These are phyloP conservation scores for Trypanosoma caninum DNA, from an alignment of 208 protist species.

Conservation along the genomic window DNA sequence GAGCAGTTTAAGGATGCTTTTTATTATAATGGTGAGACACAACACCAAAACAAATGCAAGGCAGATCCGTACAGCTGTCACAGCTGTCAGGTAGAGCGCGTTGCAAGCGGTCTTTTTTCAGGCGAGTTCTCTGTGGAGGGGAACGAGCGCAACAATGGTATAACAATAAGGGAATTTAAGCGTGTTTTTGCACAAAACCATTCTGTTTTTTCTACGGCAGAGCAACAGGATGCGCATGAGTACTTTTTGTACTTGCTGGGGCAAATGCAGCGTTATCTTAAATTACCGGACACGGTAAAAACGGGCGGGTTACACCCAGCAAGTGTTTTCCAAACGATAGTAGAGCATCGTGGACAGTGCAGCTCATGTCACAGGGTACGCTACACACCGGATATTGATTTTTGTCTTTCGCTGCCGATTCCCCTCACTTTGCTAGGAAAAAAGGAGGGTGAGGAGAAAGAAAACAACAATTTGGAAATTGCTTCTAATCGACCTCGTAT, in stretches of 20 bases:
- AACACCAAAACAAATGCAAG: slow-evolving; percentile 50
- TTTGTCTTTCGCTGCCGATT: slow-evolving; percentile 85
- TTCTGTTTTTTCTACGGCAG: slow-evolving; percentile 93
- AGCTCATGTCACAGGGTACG: slow-evolving; percentile 72
- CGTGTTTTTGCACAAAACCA: slow-evolving; percentile 90
- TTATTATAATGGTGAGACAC: slow-evolving; percentile 35
- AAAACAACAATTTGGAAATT: slow-evolving; percentile 44
- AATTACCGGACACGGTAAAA: slow-evolving; percentile 7
- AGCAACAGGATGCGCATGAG: slow-evolving; percentile 96
- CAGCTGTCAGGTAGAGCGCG: slow-evolving; percentile 89
- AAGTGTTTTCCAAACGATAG: slow-evolving; percentile 67
- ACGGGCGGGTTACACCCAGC: slow-evolving; percentile 29
- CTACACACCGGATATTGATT: slow-evolving; percentile 85
- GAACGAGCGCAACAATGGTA: slow-evolving; percentile 52
- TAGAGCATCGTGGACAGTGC: slow-evolving; percentile 92
- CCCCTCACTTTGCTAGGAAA: slow-evolving; percentile 54
- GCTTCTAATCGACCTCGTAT: slow-evolving; percentile 47
- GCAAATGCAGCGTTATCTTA: slow-evolving; percentile 74
- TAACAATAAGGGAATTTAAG: slow-evolving; percentile 94
- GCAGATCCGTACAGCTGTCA: slow-evolving; percentile 66
- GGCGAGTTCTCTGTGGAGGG: slow-evolving; percentile 88
- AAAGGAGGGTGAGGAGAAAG: slow-evolving; percentile 12
- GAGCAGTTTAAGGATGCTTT: slow-evolving; percentile 75
- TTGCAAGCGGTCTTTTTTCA: slow-evolving; percentile 89
- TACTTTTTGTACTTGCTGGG: slow-evolving; percentile 93